Evolutionary conservation across 257 asterid genomes (phyloP), one percentile per base, ranked within the genome.

Genomic region (Lantana camara): DNA sequence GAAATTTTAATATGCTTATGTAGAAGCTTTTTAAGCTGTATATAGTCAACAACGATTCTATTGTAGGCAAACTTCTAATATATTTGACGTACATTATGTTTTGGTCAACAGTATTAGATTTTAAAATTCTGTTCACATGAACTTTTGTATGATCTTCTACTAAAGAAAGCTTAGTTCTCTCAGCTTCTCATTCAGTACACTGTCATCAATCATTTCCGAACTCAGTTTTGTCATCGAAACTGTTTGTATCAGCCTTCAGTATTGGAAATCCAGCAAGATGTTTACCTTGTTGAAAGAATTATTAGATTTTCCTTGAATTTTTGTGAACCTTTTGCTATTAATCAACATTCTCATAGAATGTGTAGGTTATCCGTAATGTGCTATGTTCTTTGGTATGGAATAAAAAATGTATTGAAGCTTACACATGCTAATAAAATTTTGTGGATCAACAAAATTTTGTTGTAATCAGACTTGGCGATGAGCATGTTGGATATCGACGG

Each of bases 401-500:
- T 9, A 42, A 21, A n/a, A n/a, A 20, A 34, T 58, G 5, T 59
- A 34, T 24, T 42, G 41, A 53, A 66, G 44, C n/a, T 54, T 52
- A 58, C 51, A 11, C n/a, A 49, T 6, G 51, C 41, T 71, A 21
- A 32, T 60, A 70, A 23, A 16, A 41, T 67, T 49, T 24, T 51
- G 15, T 44, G 58, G 53, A 41, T 57, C 46, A 49, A 63, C 21
- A 10, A 57, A 58, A 29, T 42, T 71, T 73, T 79, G 9, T 78
- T 56, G 65, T 75, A 71, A 61, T 58, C 76, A 92, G 97, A 74
- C 97, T 92, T 64, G 96, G 95, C 44, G 87, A 83, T 63, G 96
- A 83, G 77, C 98, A 92, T 75, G 88, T 89, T 76, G 98, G 97
- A 57, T 92, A 83, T 65, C 72, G 81, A 15, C 85, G 94, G 53